These are phyloP conservation scores for Colletotrichum aenigma DNA, from an alignment of 2,329 filamentous ascomycete genomes.

Conservation along the genomic window DNA sequence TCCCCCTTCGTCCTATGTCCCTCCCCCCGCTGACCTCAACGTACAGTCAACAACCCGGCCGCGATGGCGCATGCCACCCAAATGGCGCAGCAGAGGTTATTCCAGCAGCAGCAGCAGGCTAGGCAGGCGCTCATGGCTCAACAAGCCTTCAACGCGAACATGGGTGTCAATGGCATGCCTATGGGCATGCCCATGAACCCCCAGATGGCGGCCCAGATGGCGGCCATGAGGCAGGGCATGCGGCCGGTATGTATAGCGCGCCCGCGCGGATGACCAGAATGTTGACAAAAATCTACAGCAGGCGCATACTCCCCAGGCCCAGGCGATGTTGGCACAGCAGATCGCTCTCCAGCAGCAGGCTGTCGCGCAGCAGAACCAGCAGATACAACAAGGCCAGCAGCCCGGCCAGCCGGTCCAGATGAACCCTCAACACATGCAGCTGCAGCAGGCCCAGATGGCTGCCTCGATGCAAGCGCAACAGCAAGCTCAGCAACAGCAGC, in stretches of 20 bases:
- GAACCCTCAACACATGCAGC: constrained; percentile 50
- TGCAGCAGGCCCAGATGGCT: constrained; percentile 45
- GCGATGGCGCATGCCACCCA: constrained; percentile 43
- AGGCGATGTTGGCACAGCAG: constrained; percentile 51
- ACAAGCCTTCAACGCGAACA: constrained; percentile 53
- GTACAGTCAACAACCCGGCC: constrained; percentile 38
- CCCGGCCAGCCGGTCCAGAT: constrained; percentile 54
- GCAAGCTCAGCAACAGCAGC: constrained; percentile 43
- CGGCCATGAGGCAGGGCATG: constrained; percentile 52
- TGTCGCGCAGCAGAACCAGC: constrained; percentile 35
- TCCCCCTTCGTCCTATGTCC: not conserved
- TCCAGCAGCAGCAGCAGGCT: constrained; percentile 58
- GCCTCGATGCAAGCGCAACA: constrained; percentile 40
- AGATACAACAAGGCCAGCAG: constrained; percentile 45
- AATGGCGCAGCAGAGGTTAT: constrained; percentile 59
- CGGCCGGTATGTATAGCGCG: constrained; percentile 41
- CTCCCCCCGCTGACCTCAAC: not conserved
- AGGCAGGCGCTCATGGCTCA: constrained; percentile 60
- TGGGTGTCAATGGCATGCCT: constrained; percentile 50
- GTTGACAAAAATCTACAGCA: not conserved
- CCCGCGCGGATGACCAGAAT: not conserved
- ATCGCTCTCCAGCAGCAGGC: constrained; percentile 47
- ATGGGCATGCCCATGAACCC: constrained; percentile 55
- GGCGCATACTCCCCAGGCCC: constrained; percentile 25
- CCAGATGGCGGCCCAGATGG: constrained; percentile 56